Base-by-base conservation (phyloP, 768 basidiomycete genomes). In the Suillus lakei region DNA sequence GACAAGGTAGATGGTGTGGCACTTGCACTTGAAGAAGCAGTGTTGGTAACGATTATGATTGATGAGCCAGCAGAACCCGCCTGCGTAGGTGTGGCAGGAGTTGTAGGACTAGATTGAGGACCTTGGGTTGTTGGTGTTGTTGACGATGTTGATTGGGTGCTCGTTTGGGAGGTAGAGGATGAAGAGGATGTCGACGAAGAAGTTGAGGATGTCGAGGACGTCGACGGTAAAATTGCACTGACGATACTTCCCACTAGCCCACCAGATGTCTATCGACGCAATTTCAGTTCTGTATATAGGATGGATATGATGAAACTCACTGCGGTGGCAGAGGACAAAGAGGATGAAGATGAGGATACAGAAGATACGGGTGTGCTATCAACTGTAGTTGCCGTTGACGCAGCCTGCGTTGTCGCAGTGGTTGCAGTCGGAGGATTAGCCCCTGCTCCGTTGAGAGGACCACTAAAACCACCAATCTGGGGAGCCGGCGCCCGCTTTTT, bases 401-500 rank as follows among this genome's bases (percentile, higher is more conserved):
- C 7, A 18, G 28, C 21, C 61, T 23, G 64, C 26, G 68, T 68
- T 30, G 70, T 54, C 21, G 65, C 71, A 18, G 34, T 46, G 43
- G 21, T 43, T 53, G 60, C 60, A 43, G 66, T 64, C 30, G 72
- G 46, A 54, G 77, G 77, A 68, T 78, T 72, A 26, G 73, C 70
- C 43, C 74, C 70, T 48, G 78, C 81, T 66, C 79, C 81, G 65
- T 75, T 76, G 66, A 80, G 59, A n/a, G 56, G 36, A 34, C 69
- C 43, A 59, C 64, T 23, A 26, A 54, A 13, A n/a, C 30, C 34
- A 41, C 62, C 54, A 32, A 61, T 2, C 64, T 64, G 66, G 18
- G 72, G 62, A 74, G 65, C 50, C 1, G 84, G 80, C 5, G 79
- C 73, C 43, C 91, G 89, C 74, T 90, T 92, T 79, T 83, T 91